These are phyloP conservation scores for Coriolopsis trogii DNA, from an alignment of 1,284 basidiomycete genomes.

Conservation along the genomic window DNA sequence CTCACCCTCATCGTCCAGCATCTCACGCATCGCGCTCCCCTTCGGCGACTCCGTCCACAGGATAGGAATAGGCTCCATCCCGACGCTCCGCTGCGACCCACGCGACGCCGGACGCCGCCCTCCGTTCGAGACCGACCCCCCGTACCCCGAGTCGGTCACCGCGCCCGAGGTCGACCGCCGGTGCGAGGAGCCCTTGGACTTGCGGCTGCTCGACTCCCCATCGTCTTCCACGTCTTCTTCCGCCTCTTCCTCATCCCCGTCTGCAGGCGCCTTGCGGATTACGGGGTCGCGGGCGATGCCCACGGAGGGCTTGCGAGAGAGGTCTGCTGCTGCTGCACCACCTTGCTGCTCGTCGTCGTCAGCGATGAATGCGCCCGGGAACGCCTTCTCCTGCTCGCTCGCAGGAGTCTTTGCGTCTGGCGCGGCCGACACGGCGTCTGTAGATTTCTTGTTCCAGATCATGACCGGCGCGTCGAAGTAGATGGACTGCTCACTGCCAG, in stretches of 20 bases:
- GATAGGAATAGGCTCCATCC: conserved; percentile 31
- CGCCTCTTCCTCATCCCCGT: conserved; percentile 8
- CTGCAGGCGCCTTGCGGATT: conserved; percentile 8
- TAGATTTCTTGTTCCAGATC: conserved; percentile 8
- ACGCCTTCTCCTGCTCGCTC: conserved; percentile 1
- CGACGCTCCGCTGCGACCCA: conserved; percentile 13
- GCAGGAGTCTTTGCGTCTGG: conserved; percentile 12
- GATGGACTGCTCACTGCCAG: conserved; percentile 37
- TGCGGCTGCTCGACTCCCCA: not conserved
- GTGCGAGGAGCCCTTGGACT: conserved; percentile 4
- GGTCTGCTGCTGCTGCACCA: not conserved
- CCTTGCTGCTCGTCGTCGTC: not conserved
- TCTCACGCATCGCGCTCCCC: conserved; percentile 6
- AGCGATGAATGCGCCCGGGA: conserved; percentile 12
- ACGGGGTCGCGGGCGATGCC: conserved; percentile 8
- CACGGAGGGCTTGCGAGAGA: conserved; percentile 6
- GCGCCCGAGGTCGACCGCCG: conserved; percentile 14
- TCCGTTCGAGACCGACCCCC: conserved; percentile 18
- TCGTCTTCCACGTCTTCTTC: not conserved
- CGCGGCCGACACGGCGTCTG: conserved; percentile 13
- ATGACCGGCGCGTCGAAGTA: conserved; percentile 46
- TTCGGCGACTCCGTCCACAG: conserved; percentile 27
- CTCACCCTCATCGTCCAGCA: conserved; percentile 2
- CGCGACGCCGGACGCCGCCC: conserved; percentile 9
- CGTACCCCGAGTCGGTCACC: conserved; percentile 33